phyloP scores from a whole-genome alignment of 257 asterid genomes.

The Penstemon davidsonii region DNA sequence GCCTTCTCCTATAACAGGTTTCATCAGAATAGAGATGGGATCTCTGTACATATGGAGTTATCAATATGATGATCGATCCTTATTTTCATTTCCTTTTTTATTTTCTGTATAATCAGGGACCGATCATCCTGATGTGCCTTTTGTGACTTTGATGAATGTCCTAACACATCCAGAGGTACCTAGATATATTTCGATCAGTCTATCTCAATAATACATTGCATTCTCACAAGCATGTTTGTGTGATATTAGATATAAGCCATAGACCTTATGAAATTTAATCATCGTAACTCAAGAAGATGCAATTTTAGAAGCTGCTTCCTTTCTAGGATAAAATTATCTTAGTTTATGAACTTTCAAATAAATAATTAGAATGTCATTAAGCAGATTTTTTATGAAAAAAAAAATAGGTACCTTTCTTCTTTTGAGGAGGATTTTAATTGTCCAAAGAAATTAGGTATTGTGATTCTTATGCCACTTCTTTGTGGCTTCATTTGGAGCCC shows the following conservation, averaged over 20 bases:
- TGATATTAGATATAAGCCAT: neutral
- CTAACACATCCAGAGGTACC: slow-evolving; percentile 72
- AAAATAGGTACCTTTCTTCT: too few species aligned
- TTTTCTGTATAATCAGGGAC: slow-evolving; percentile 48
- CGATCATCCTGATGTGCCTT: slow-evolving; percentile 48
- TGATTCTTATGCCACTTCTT: too few species aligned
- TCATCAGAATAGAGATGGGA: slow-evolving; percentile 21
- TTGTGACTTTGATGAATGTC: slow-evolving; percentile 72
- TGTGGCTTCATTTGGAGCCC: too few species aligned
- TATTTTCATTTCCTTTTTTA: slow-evolving; percentile 14
- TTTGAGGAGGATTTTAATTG: too few species aligned
- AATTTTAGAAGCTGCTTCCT: neutral
- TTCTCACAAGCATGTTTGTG: neutral
- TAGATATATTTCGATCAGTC: neutral
- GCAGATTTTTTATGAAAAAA: too few species aligned
- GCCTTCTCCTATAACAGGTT: slow-evolving; percentile 70
- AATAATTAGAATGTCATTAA: too few species aligned
- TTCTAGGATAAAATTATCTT: neutral
- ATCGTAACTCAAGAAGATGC: neutral
- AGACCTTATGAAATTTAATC: neutral
- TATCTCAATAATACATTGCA: neutral
- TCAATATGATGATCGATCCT: neutral
- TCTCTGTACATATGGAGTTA: slow-evolving; percentile 24
- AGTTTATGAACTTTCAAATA: too few species aligned
- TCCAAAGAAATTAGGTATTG: too few species aligned